These are phyloP conservation scores for Fraxinus floribunda DNA, from an alignment of 305 asterid species.

Conservation along the genomic window DNA sequence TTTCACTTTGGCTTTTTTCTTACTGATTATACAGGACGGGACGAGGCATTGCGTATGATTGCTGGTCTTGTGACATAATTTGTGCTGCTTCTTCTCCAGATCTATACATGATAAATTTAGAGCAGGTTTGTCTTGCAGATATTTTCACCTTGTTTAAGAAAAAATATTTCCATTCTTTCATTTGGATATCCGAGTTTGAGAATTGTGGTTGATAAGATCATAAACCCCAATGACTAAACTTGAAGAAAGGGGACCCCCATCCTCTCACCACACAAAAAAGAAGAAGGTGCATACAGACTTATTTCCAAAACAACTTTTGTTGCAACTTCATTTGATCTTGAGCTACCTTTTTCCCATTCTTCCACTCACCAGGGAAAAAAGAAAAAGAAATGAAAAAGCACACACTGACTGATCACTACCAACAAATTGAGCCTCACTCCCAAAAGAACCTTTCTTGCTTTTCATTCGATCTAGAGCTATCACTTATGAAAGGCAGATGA, in stretches of 20 bases:
- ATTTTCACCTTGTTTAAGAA: conserved; percentile 14
- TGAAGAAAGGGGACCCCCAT: not conserved
- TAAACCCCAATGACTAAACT: not conserved
- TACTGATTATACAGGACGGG: conserved; percentile 74
- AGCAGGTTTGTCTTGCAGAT: conserved; percentile 57
- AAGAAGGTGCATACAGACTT: not conserved
- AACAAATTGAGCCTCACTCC: not conserved
- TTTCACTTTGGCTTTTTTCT: conserved; percentile 16
- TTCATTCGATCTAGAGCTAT: not conserved
- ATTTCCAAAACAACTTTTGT: not conserved
- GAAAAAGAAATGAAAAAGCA: too few relatives aligned
- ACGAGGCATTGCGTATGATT: conserved; percentile 79
- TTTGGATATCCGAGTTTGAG: conserved; percentile 7
- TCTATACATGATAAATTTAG: conserved; percentile 84
- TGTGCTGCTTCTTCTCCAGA: conserved; percentile 98
- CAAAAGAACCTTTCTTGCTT: too few relatives aligned
- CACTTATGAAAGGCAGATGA: not conserved
- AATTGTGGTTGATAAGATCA: not conserved
- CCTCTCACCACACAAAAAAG: not conserved
- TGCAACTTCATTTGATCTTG: not conserved
- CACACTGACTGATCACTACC: not conserved
- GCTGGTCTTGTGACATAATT: conserved; percentile 87
- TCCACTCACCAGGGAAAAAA: not conserved
- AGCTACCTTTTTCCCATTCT: not conserved
- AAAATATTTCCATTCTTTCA: not conserved